A percentile compares a stretch with the other conserved stretches of the same genome.
phyloP scores from a whole-genome alignment of 1,284 basidiomycete species.

The Rhodotorula mucilaginosa region DNA sequence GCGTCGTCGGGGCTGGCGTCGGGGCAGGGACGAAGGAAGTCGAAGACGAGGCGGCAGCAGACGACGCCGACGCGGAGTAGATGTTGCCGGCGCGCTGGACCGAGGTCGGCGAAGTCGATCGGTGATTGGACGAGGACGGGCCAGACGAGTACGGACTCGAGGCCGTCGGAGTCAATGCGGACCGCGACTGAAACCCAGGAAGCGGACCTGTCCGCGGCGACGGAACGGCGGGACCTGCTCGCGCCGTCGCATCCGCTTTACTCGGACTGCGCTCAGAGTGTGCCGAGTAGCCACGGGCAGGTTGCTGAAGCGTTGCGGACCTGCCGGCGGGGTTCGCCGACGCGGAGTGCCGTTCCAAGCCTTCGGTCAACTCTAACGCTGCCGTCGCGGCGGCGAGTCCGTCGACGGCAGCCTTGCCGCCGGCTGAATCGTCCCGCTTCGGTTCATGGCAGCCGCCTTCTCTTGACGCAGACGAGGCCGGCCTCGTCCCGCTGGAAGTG shows the following conservation, averaged over 20 bases:
- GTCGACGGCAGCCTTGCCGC: background rate
- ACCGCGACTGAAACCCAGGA: background rate
- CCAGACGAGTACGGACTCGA: constrained; percentile 6
- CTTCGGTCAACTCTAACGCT: background rate
- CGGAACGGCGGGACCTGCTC: background rate
- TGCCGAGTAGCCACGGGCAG: too few relatives aligned
- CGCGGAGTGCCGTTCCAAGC: background rate
- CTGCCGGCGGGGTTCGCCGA: too few relatives aligned
- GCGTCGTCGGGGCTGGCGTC: background rate
- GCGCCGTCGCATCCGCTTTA: background rate
- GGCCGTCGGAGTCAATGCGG: background rate
- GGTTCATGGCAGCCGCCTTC: background rate
- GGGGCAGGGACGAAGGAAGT: background rate
- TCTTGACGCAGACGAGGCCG: background rate
- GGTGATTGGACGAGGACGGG: background rate
- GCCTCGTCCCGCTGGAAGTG: background rate
- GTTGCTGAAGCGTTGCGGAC: background rate
- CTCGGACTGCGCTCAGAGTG: background rate
- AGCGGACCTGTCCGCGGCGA: background rate
- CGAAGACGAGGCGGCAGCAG: background rate
- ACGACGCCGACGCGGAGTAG: background rate
- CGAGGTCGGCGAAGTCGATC: constrained; percentile 14
- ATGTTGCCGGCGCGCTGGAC: background rate
- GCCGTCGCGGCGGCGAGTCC: background rate
- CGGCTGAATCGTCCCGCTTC: background rate